phyloP scores from a whole-genome alignment of 768 basidiomycete species.

The Podaxis carcinomalis region DNA sequence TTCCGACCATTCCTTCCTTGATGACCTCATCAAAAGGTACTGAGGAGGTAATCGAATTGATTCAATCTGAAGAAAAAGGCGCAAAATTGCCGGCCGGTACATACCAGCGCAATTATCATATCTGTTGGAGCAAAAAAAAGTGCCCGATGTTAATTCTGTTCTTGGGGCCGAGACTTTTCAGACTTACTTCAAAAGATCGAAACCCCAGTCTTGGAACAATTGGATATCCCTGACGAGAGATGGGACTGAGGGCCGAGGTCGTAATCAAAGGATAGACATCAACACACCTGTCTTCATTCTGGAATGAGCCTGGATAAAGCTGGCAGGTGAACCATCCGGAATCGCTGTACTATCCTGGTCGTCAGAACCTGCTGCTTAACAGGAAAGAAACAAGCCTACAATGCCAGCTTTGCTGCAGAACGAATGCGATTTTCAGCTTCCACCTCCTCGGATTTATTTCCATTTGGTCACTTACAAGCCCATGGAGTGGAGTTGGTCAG shows the following conservation, averaged over 20 bases:
- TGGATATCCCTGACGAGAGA: slow-evolving; percentile 41
- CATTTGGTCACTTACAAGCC: slow-evolving; percentile 42
- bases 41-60: slow-evolving; percentile 13
- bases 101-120: slow-evolving; percentile 61
- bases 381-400: slow-evolving; percentile 28
- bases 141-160: neutral
- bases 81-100: neutral
- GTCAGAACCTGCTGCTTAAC: neutral
- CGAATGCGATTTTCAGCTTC: neutral
- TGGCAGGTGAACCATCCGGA: slow-evolving; percentile 69
- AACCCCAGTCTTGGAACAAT: slow-evolving; percentile 62
- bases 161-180: neutral
- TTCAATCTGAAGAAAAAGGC: neutral
- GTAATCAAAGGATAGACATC: neutral
- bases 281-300: slow-evolving; percentile 53
- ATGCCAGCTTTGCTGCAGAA: slow-evolving; percentile 53
- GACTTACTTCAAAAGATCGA: slow-evolving; percentile 29
- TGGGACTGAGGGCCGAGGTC: neutral
- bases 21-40: slow-evolving; percentile 55
- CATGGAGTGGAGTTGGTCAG: slow-evolving; percentile 48
- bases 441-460: neutral
- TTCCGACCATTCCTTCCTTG: slow-evolving; percentile 51
- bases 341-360: slow-evolving; percentile 50
- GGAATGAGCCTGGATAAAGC: slow-evolving; percentile 60
- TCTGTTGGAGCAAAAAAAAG: slow-evolving; percentile 21